Base-by-base conservation (phyloP, 352 stramenopile genomes). In the Phytopythium delawarense region DNA sequence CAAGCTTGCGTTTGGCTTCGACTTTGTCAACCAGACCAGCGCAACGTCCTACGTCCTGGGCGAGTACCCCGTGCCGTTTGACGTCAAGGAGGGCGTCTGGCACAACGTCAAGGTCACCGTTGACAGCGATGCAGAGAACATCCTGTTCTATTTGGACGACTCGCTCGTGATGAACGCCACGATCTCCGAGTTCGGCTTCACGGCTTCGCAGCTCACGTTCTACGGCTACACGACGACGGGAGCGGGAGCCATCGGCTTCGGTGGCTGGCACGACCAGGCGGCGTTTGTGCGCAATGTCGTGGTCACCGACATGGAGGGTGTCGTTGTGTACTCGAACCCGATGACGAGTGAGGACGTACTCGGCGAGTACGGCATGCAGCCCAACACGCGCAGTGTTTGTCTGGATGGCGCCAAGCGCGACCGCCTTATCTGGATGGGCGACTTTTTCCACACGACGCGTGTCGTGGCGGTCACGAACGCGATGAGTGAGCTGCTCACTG, bases 61-160 rank as follows among this genome's bases (percentile, higher is more conserved):
- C 11, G 61, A 75, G 44, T 75, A 72, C 54, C 25, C 65, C 20
- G 68, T 88, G 65, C 83, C 80, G 37, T 81, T 90, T 55, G 80
- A 69, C 21, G 88, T 92, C 55, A 89, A 89, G 76, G 87, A 92
- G 58, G 72, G 73, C 48, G 84, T 72, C 30, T 79, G 83, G 52
- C 78, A 79, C 66, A 70, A 76, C 21, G 69, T 89, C 52, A 86
- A 91, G 73, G 78, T 93, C 54, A 78, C 69, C 0, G 83, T 91
- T 3, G 78, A 91, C 64, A 71, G 79, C 3, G 62, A 64, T 2
- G 73, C 85, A 20, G 76, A 64, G 21, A 75, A 72, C 64, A 72
- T 70, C 20, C 51, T 64, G 13, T 70, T 72, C 60, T 72, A 58
- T 4, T 13, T 70, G 16, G 51, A 75, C 42, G 54, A 35, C 13